phyloP scores from a whole-genome alignment of 768 basidiomycete species.

The Lactifluus subvellereus region DNA sequence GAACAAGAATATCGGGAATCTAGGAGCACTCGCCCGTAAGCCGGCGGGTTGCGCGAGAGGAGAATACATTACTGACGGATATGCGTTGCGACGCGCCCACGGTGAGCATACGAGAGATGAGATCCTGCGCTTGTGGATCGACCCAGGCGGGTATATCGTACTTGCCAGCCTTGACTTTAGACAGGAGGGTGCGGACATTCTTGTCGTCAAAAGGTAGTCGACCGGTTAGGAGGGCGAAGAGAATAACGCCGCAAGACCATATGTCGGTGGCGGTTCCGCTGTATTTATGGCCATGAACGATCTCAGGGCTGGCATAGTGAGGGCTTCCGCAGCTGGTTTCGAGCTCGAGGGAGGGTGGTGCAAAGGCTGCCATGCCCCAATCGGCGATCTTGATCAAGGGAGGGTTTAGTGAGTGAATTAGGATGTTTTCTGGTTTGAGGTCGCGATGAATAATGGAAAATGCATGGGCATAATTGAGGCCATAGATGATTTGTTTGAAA shows the following conservation, averaged over 20 bases:
- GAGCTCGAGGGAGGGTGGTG: slow-evolving; percentile 74
- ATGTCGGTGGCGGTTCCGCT: slow-evolving; percentile 88
- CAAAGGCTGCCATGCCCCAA: slow-evolving; percentile 98
- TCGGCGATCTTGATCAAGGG: slow-evolving; percentile 93
- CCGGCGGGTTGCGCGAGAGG: not conserved
- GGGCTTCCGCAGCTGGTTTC: slow-evolving; percentile 96
- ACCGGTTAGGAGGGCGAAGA: slow-evolving; percentile 86
- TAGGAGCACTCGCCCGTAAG: slow-evolving; percentile 30
- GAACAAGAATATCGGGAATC: slow-evolving; percentile 81
- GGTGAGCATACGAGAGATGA: slow-evolving; percentile 82
- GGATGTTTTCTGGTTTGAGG: slow-evolving; percentile 95
- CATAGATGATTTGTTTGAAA: slow-evolving; percentile 94
- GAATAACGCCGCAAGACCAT: slow-evolving; percentile 94
- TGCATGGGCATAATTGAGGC: slow-evolving; percentile 93
- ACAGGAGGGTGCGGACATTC: slow-evolving; percentile 66
- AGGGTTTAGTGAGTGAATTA: slow-evolving; percentile 76
- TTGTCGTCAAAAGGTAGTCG: slow-evolving; percentile 93
- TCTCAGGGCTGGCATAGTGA: slow-evolving; percentile 96
- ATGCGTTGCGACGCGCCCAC: slow-evolving; percentile 78
- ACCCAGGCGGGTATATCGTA: slow-evolving; percentile 80
- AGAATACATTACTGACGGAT: slow-evolving; percentile 46
- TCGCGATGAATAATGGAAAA: slow-evolving; percentile 98
- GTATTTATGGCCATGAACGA: slow-evolving; percentile 87
- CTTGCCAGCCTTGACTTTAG: slow-evolving; percentile 82
- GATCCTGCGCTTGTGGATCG: slow-evolving; percentile 77